Base-by-base conservation (phyloP, 192 early-diverging fungal species). In the Martensiomyces pterosporus region DNA sequence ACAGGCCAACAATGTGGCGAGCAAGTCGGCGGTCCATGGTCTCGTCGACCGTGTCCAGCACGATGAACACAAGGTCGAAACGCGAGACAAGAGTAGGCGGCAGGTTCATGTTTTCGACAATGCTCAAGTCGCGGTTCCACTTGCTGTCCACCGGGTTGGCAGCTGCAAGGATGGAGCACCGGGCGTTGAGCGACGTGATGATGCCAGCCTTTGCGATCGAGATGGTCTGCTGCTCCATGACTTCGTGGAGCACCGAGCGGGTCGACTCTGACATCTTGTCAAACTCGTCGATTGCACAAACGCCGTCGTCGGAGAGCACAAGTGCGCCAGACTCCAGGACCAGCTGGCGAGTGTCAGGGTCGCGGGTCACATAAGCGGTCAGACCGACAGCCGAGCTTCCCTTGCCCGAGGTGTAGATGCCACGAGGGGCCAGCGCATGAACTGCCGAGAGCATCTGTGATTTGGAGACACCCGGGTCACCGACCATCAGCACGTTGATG, bases 251-350 rank as follows among this genome's bases (percentile, higher is more conserved):
- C 5, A 94, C 89, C 3, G 93, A 90, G 9, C 93, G 83, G 8
- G 92, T 93, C 9, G 89, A 64, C 43, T 98, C 95, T 6, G 86
- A 87, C 92, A 98, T 98, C 65, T 97, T 98, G 76, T 97, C 95
- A 80, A 98, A 98, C 72, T 98, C 95, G 70, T 98, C 95, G 58
- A 98, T 98, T 60, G 90, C 93, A 55, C 95, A 98, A 9, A 98
- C 76, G 51, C 95, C 95, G 39, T 91, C 92, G 71, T 98, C 95
- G 55, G 85, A 87, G 27, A 98, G 76, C 9, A 98, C 95, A 29
- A 98, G 67, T 1, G 95, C 95, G 74, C 95, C 95, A 60, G 91
- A 92, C 67, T 98, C 95, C 29, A 97, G 77, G 18, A 97, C 94
- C 35, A 98, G 64, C 79, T 97, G 92, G 35, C 88, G 79, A n/a